phyloP scores from a whole-genome alignment of 2,329 filamentous ascomycete genomes.

The Ilyonectria sp. region DNA sequence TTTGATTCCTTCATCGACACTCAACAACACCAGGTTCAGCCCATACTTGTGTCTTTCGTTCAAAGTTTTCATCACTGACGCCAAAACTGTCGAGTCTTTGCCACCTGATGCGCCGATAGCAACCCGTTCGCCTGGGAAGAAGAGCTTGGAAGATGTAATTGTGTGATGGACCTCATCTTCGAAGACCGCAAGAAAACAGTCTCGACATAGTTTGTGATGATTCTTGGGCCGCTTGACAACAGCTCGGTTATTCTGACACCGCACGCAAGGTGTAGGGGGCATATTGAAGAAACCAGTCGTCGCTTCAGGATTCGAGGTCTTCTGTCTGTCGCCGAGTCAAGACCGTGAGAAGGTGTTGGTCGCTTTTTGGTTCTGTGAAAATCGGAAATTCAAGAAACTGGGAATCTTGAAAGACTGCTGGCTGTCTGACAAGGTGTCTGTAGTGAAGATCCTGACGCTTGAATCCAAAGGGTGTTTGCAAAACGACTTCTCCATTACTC shows the following conservation, averaged over 20 bases:
- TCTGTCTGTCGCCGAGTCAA: not conserved
- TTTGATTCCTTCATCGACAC: constrained; percentile 97
- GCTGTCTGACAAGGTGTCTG: not conserved
- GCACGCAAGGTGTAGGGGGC: constrained; percentile 82
- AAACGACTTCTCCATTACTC: constrained; percentile 24
- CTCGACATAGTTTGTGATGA: constrained; percentile 90
- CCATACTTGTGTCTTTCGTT: constrained; percentile 93
- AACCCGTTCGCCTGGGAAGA: constrained; percentile 85
- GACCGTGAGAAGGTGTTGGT: not conserved
- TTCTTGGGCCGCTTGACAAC: constrained; percentile 96
- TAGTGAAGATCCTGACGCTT: not conserved
- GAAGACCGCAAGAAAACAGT: constrained; percentile 89
- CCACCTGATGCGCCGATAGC: constrained; percentile 97
- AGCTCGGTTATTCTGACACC: constrained; percentile 83
- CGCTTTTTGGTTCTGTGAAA: not conserved
- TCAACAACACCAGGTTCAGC: constrained; percentile 87
- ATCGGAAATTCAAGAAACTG: not conserved
- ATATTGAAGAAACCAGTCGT: constrained; percentile 62
- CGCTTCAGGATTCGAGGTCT: not conserved
- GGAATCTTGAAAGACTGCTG: not conserved
- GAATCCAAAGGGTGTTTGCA: constrained; percentile 8
- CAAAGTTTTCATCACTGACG: constrained; percentile 92
- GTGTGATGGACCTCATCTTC: constrained; percentile 96
- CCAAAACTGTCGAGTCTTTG: constrained; percentile 97
- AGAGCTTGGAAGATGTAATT: constrained; percentile 85